These are phyloP conservation scores for Baudoinia panamericana DNA, from an alignment of 495 filamentous ascomycete species.

Conservation along the genomic window DNA sequence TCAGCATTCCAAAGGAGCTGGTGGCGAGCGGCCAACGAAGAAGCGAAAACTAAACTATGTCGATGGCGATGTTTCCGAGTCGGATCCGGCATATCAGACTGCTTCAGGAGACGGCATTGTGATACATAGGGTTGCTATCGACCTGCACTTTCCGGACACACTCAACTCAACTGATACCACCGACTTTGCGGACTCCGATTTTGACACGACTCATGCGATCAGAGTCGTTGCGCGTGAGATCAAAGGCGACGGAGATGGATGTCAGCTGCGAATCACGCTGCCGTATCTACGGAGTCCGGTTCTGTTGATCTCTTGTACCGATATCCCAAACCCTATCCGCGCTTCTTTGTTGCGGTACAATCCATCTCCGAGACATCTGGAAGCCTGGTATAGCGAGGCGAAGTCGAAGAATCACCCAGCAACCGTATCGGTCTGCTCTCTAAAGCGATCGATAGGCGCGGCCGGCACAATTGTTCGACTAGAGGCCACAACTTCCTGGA, in stretches of 20 bases:
- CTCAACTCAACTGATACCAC: background rate
- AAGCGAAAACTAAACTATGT: background rate
- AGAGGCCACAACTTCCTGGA: slow-evolving; percentile 7
- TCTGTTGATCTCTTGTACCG: slow-evolving; percentile 1
- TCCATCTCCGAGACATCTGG: slow-evolving; percentile 5
- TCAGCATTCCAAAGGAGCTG: too few relatives aligned
- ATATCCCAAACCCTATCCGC: background rate
- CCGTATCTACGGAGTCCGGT: background rate
- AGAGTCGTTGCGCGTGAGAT: slow-evolving; percentile 2
- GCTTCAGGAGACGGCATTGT: background rate
- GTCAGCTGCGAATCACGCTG: slow-evolving; percentile 1
- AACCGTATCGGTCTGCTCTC: background rate
- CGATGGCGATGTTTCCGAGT: background rate
- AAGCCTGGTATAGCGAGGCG: background rate
- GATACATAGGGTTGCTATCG: slow-evolving; percentile 10
- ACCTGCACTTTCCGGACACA: slow-evolving; percentile 14
- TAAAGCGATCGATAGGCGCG: slow-evolving; percentile 10
- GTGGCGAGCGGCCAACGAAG: background rate
- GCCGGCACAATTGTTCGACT: slow-evolving; percentile 13
- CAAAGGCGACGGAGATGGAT: background rate
- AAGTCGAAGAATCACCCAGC: background rate
- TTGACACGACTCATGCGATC: slow-evolving; percentile 7
- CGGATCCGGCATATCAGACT: background rate
- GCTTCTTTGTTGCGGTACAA: slow-evolving; percentile 1
- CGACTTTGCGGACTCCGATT: slow-evolving; percentile 9